Conservation (phyloP, 2,329 filamentous ascomycete genomes). For the Venturia oleaginea region DNA sequence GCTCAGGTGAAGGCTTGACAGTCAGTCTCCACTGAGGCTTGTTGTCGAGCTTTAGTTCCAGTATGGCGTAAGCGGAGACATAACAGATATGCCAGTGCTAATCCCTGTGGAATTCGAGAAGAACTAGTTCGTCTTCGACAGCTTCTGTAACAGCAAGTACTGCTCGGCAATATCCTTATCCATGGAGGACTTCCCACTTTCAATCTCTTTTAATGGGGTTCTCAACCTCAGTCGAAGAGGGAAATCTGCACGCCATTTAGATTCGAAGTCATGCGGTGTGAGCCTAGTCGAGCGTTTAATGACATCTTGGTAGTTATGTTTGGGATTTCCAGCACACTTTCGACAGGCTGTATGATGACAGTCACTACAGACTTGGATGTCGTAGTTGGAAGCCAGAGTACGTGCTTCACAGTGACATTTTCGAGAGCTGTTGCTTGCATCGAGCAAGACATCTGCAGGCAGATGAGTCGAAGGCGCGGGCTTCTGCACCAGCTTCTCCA, state of each 20-base stretch:
- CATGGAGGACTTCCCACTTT: constrained; percentile 21
- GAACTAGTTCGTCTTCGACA: not conserved
- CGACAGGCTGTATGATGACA: constrained; percentile 49
- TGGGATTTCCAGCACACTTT: constrained; percentile 46
- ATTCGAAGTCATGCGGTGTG: not conserved
- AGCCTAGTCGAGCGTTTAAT: constrained; percentile 24
- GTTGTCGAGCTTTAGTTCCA: constrained; percentile 28
- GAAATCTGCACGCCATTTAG: not conserved
- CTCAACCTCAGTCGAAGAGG: not conserved
- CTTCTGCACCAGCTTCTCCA: not conserved
- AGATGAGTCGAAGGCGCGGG: not conserved
- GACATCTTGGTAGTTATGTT: constrained; percentile 33
- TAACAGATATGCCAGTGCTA: constrained; percentile 2
- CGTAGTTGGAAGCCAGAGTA: constrained; percentile 26
- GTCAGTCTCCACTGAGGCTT: constrained; percentile 24
- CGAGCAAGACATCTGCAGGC: constrained; percentile 17
- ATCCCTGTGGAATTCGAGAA: not conserved
- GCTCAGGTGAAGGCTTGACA: constrained; percentile 16
- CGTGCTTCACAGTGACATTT: constrained; percentile 52
- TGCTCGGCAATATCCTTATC: not conserved
- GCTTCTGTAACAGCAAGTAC: constrained; percentile 15
- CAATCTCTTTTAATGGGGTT: not conserved
- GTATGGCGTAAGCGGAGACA: not conserved
- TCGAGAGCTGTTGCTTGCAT: constrained; percentile 30
- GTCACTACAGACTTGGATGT: constrained; percentile 39